Base-by-base conservation (phyloP, 1,284 basidiomycete genomes). In the Trametes sp. region DNA sequence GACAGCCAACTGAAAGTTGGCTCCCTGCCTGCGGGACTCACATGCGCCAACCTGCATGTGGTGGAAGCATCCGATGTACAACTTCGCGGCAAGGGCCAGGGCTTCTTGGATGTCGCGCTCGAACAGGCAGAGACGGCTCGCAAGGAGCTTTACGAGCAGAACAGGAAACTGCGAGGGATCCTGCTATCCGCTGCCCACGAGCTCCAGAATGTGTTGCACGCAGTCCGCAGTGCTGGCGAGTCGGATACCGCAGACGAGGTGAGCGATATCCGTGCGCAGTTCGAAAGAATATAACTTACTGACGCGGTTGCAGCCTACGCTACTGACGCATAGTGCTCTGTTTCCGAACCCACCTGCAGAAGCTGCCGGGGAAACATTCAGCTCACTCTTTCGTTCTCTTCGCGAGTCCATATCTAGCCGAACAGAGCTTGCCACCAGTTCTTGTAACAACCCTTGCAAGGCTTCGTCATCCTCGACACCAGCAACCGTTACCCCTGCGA, bases 51-150 rank as follows among this genome's bases (percentile, higher is more conserved):
- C 67, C 78, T 80, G 21, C 76, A 77, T 11, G 77, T 84, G 14
- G 76, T 83, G 5, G 81, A 83, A 19, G 84, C 83, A 2, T 76
- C 79, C 49, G 82, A 83, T 52, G 72, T 79, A 21, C 72, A 72
- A 33, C 33, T 75, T 24, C 64, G 82, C 9, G 82, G 82, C 13
- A 84, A 78, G 70, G 82, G 83, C 2, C 82, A 84, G 49, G 82
- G 83, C 6, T 82, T 87, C 63, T 73, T 92, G 48, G 94, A 96
- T 66, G 78, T 84, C 31, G 87, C 92, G 1, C 78, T 96, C 28
- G 84, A 88, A 52, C 87, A 95, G 65, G 86, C 94, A 0, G 90
- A 94, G 69, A 81, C 83, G 48, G 86, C 91, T 0, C 80, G 92
- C 42, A 78, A 80, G 48, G 84, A 86, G 58, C 80, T 95, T 29